phyloP scores from a whole-genome alignment of 352 stramenopile species.

The Phytophthora meadii region DNA sequence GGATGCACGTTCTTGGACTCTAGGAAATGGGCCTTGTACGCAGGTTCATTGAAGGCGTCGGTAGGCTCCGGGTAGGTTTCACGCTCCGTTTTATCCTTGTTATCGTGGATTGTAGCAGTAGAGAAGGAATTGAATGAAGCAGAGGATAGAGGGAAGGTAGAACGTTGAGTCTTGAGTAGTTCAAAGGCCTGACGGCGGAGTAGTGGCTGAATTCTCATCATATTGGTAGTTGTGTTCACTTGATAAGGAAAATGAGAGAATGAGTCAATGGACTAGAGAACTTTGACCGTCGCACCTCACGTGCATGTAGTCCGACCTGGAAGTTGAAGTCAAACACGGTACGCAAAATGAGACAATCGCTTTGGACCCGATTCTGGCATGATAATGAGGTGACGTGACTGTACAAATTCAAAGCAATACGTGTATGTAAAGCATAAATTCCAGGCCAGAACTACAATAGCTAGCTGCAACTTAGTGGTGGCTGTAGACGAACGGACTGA shows the following conservation, averaged over 20 bases:
- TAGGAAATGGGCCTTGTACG: slow-evolving; percentile 37
- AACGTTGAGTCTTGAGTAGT: slow-evolving; percentile 9
- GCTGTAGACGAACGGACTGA: slow-evolving; percentile 52
- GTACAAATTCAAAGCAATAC: background rate
- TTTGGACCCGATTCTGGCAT: background rate
- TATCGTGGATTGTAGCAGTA: slow-evolving; percentile 2
- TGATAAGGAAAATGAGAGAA: slow-evolving; percentile 12
- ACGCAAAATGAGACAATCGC: background rate
- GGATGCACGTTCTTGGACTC: slow-evolving; percentile 32
- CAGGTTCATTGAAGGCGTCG: slow-evolving; percentile 28
- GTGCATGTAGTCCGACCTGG: background rate
- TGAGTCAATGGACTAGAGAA: slow-evolving; percentile 2
- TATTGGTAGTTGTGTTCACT: slow-evolving; percentile 10
- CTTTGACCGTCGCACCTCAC: slow-evolving; percentile 5
- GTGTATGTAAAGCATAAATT: slow-evolving; percentile 41
- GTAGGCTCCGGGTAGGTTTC: slow-evolving; percentile 3
- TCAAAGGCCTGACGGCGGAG: slow-evolving; percentile 9
- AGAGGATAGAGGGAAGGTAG: slow-evolving; percentile 1
- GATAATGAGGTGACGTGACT: background rate
- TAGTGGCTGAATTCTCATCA: slow-evolving; percentile 10
- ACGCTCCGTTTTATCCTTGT: background rate
- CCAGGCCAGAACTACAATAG: no score
- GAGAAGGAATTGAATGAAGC: slow-evolving; percentile 22
- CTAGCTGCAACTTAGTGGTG: slow-evolving; percentile 17
- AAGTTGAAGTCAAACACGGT: background rate